A percentile compares a stretch with the other conserved stretches of the same genome.
phyloP scores from a whole-genome alignment of 495 filamentous ascomycete genomes.

The Baudoinia panamericana region DNA sequence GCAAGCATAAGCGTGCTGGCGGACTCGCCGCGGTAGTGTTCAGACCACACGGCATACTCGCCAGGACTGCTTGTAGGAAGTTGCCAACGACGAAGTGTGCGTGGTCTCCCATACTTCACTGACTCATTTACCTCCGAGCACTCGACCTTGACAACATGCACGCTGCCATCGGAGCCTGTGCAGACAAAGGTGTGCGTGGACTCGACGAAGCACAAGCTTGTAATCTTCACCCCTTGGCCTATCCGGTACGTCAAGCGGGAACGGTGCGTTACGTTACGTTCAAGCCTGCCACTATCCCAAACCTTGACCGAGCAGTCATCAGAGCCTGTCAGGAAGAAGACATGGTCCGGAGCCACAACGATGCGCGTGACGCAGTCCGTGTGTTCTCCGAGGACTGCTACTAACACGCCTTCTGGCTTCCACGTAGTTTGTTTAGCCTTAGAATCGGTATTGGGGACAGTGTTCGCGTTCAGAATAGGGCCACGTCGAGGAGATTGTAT shows the following conservation, averaged over 20 bases:
- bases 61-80: constrained; percentile 39
- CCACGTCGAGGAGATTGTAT: constrained; percentile 61
- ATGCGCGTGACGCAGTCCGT: constrained; percentile 69
- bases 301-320: constrained; percentile 87
- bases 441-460: constrained; percentile 43
- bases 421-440: constrained; percentile 44
- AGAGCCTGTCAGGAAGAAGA: constrained; percentile 86
- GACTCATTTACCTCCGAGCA: constrained; percentile 45
- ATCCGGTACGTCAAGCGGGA: constrained; percentile 81
- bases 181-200: constrained; percentile 88
- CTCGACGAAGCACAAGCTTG: constrained; percentile 76
- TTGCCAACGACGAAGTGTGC: constrained; percentile 65
- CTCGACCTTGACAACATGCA: constrained; percentile 80
- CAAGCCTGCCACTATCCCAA: constrained; percentile 83
- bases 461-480: no score
- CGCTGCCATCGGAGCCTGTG: constrained; percentile 76
- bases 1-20: constrained; percentile 71
- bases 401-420: constrained; percentile 71
- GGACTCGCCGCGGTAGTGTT: constrained; percentile 75
- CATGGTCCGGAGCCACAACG: constrained; percentile 74
- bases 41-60: constrained; percentile 80
- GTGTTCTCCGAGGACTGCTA: constrained; percentile 84
- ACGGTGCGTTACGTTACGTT: constrained; percentile 75
- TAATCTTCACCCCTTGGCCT: constrained; percentile 53
- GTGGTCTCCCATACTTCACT: constrained; percentile 61